Evolutionary conservation across 352 stramenopile genomes (phyloP), one percentile per base, ranked within the genome.

Genomic region (Hyaloperonospora arabidopsidis): DNA sequence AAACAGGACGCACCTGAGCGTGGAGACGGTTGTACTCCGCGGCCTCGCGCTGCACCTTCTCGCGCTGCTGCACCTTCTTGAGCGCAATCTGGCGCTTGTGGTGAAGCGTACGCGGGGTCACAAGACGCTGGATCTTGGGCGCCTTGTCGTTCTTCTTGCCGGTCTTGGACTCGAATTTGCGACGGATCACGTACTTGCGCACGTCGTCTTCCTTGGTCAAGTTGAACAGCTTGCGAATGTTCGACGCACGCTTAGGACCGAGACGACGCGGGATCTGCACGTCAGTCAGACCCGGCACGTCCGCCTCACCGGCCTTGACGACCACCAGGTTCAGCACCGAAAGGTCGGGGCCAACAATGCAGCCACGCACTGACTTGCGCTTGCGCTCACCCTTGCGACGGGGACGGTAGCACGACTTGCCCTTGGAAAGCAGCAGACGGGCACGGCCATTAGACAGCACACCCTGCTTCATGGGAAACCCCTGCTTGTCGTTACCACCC

Each of bases 171-270:
- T 97, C 97, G 78, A 98, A 99, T 67, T 96, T 97, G 74, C 97
- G 95, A 59, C 85, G 79, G 68, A 99, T 98, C 34, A 99, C 96
- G 76, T 98, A 99, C 85, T 99, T 99, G 59, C 92, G 84, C 34
- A 99, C 95, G 84, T 99, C 97, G 74, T 99, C 97, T 49, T 99
- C 95, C 89, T 99, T 99, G 74, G 83, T 93, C 66, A 99, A 86
- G 89, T 99, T 99, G 87, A 99, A 99, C 61, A 99, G 78, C 84
- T 98, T 98, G 72, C 97, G 96, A 81, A 99, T 99, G 79, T 99
- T 99, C 79, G 96, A 98, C 58, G 97, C 97, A 71, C 97, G 91
- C 95, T 99, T 99, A 61, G 97, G 97, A 57, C 97, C 97, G 44
- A 99, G 87, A 76, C 97, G 94, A 82, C 96, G 95, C 57, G 97